Conservation (phyloP, 2,329 filamentous ascomycete genomes). For the Colletotrichum navitas region DNA sequence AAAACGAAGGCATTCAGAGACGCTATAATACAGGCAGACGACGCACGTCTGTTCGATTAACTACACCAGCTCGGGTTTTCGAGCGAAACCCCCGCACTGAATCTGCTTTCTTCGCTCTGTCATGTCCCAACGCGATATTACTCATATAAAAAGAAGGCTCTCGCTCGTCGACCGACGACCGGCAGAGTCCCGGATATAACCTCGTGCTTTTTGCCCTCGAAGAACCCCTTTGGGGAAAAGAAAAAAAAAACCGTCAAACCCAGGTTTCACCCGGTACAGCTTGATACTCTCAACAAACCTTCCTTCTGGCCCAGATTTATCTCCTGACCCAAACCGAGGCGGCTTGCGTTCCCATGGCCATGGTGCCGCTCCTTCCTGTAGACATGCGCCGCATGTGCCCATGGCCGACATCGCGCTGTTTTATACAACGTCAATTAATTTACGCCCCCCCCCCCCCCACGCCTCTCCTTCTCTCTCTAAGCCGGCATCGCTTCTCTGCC, state of each 20-base stretch:
- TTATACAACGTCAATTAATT: background rate
- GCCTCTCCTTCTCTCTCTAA: background rate
- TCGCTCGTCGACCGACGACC: background rate
- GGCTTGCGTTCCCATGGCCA: background rate
- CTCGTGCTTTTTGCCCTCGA: constrained; percentile 15
- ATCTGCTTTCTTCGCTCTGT: background rate
- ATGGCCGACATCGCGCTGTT: background rate
- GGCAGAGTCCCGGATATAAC: constrained; percentile 22
- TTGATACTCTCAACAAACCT: background rate
- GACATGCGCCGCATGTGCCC: constrained; percentile 5
- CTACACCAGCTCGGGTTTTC: background rate
- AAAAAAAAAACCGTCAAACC: constrained; percentile 12
- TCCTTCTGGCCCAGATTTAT: background rate
- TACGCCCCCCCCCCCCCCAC: too few relatives aligned
- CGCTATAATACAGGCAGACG: background rate
- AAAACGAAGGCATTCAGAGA: constrained; percentile 12
- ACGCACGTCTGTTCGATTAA: background rate
- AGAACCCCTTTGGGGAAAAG: background rate
- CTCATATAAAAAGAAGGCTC: constrained; percentile 6
- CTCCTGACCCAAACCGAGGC: background rate
- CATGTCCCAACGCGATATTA: constrained; percentile 7
- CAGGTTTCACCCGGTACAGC: background rate
- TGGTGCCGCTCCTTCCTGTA: background rate
- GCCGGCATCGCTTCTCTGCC: background rate
- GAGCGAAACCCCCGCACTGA: background rate